A percentile compares a stretch with the other conserved stretches of the same genome.
Evolutionary conservation across 2,329 filamentous ascomycete genomes (phyloP).

Genomic region (Neocatenulostroma microsporum): DNA sequence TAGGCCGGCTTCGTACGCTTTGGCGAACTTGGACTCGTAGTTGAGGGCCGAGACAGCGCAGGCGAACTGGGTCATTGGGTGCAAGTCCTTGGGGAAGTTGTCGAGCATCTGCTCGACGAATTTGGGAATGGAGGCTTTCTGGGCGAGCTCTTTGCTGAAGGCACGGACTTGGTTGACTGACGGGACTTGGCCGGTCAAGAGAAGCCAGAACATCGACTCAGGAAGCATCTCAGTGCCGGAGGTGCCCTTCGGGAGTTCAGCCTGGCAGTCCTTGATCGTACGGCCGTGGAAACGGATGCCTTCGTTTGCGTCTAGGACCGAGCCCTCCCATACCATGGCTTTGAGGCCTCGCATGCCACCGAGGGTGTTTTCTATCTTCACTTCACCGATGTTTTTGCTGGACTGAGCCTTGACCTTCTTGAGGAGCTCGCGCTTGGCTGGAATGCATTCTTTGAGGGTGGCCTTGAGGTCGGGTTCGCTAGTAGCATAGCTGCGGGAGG

Average conservation of each 20-base stretch:
- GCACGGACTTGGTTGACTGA: slow-evolving; percentile 70
- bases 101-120: slow-evolving; percentile 86
- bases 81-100: slow-evolving; percentile 77
- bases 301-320: slow-evolving; percentile 90
- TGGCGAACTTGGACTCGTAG: slow-evolving; percentile 88
- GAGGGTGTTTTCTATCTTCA: slow-evolving; percentile 89
- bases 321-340: slow-evolving; percentile 98
- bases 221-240: slow-evolving; percentile 94
- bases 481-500: slow-evolving; percentile 56
- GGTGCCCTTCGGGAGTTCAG: slow-evolving; percentile 83
- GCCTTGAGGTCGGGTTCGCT: slow-evolving; percentile 85
- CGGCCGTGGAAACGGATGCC: slow-evolving; percentile 97
- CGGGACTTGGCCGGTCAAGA: slow-evolving; percentile 87
- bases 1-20: slow-evolving; percentile 81
- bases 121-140: slow-evolving; percentile 71
- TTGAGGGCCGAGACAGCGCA: slow-evolving; percentile 94
- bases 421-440: slow-evolving; percentile 84
- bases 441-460: slow-evolving; percentile 74
- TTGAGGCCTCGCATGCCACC: slow-evolving; percentile 94
- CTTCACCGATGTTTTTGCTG: slow-evolving; percentile 76
- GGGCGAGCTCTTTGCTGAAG: slow-evolving; percentile 78
- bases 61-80: slow-evolving; percentile 97
- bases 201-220: slow-evolving; percentile 98
- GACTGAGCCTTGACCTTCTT: slow-evolving; percentile 86
- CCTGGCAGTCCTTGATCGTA: slow-evolving; percentile 97